Conservation (phyloP, 352 stramenopile species). For the Pythium angustatum region DNA sequence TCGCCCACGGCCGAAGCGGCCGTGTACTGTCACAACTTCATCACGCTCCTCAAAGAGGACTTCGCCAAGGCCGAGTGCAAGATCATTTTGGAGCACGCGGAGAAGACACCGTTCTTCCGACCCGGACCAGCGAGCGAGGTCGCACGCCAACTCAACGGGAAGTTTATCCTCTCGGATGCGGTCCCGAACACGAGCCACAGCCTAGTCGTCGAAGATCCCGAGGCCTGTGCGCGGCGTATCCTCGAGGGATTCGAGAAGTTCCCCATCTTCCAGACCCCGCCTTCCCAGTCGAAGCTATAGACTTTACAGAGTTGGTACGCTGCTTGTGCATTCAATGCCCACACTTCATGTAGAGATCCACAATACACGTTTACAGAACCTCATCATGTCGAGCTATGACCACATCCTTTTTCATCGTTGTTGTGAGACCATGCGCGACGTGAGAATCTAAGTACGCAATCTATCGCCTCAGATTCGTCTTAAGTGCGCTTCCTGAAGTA, state of each 20-base stretch:
- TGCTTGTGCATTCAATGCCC: no score
- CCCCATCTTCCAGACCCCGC: slow-evolving; percentile 5
- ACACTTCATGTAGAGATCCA: background rate
- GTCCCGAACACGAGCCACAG: slow-evolving; percentile 22
- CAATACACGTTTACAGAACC: background rate
- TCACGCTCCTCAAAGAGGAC: slow-evolving; percentile 16
- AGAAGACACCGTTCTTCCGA: slow-evolving; percentile 15
- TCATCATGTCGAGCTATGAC: background rate
- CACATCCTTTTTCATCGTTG: background rate
- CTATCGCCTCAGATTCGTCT: background rate
- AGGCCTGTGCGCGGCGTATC: slow-evolving; percentile 11
- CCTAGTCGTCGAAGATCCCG: slow-evolving; percentile 19
- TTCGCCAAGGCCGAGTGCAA: slow-evolving; percentile 14
- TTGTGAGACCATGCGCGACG: background rate
- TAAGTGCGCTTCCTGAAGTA: slow-evolving; percentile 2
- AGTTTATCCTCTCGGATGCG: slow-evolving; percentile 7
- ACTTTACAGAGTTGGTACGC: background rate
- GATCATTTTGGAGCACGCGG: slow-evolving; percentile 19
- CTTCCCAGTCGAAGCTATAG: slow-evolving; percentile 1
- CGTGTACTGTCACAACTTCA: slow-evolving; percentile 26
- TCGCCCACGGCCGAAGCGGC: slow-evolving; percentile 16
- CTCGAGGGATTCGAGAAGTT: slow-evolving; percentile 14
- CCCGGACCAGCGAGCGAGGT: background rate
- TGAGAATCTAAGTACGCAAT: slow-evolving; percentile 3
- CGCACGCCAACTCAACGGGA: slow-evolving; percentile 1